These are phyloP conservation scores for Penicillium pancosmium DNA, from an alignment of 495 filamentous ascomycete species.

Conservation along the genomic window DNA sequence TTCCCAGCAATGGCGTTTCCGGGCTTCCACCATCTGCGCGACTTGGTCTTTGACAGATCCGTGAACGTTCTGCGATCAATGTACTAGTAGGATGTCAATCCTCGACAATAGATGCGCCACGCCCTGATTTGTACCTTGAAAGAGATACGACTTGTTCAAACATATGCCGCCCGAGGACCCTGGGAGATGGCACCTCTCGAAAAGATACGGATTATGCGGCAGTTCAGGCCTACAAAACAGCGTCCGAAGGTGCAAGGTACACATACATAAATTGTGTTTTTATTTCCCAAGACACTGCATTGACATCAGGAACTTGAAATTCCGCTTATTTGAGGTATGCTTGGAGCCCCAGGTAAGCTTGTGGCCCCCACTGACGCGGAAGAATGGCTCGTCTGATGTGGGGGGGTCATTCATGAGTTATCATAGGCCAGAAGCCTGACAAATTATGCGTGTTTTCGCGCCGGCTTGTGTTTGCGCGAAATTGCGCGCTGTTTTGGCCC, in stretches of 20 bases:
- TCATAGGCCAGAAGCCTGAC: neutral
- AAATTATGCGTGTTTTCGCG: neutral
- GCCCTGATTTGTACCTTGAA: neutral
- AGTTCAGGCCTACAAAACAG: neutral
- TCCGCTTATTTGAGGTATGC: neutral
- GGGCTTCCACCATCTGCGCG: neutral
- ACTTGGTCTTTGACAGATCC: no score
- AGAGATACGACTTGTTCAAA: neutral
- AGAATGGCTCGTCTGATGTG: neutral
- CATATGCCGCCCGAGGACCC: neutral
- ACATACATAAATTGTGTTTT: neutral
- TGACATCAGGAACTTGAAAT: neutral
- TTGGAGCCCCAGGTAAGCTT: neutral
- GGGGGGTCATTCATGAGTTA: neutral
- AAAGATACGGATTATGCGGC: neutral
- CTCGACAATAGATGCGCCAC: neutral
- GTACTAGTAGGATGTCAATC: no score
- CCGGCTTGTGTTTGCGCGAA: neutral
- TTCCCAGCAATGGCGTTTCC: constrained; percentile 42
- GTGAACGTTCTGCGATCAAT: no score
- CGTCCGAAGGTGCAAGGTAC: no score
- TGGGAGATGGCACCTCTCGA: neutral
- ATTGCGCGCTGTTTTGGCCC: constrained; percentile 2
- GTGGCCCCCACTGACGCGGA: neutral
- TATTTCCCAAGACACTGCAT: neutral